Conservation (phyloP, 2,329 filamentous ascomycete species). For the Ophiostoma australiae region DNA sequence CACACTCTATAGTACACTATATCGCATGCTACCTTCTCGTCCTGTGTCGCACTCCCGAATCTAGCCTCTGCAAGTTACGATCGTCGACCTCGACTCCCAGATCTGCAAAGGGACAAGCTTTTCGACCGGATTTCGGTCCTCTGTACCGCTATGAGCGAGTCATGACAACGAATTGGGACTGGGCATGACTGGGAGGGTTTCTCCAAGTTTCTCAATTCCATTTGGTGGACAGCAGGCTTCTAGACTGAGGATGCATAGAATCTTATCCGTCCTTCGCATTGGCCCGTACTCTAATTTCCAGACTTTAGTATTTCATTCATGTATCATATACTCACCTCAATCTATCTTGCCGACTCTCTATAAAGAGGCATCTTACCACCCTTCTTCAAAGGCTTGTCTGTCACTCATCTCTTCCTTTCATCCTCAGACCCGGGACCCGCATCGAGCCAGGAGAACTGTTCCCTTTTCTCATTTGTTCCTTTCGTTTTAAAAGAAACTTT, state of each 20-base stretch:
- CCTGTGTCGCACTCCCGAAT: background rate
- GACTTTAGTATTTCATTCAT: background rate
- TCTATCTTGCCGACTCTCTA: background rate
- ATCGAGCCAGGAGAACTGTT: background rate
- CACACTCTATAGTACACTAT: slow-evolving; percentile 1
- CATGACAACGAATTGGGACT: background rate
- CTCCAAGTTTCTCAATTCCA: background rate
- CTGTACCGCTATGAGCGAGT: slow-evolving; percentile 1
- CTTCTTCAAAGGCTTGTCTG: slow-evolving; percentile 6
- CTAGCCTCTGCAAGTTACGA: background rate
- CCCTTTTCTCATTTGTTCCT: background rate
- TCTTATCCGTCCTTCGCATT: background rate
- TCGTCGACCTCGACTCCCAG: background rate
- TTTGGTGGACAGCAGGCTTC: background rate
- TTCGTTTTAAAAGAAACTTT: background rate
- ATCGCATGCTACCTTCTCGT: background rate
- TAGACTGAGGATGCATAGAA: background rate
- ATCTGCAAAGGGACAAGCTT: background rate
- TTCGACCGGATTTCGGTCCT: background rate
- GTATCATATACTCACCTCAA: background rate
- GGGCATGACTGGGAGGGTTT: background rate
- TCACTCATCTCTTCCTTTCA: slow-evolving; percentile 6
- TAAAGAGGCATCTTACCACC: slow-evolving; percentile 2
- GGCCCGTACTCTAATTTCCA: background rate
- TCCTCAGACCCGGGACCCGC: background rate